Conservation (phyloP, 2,329 filamentous ascomycete genomes). For the Colletotrichum graminicola region DNA sequence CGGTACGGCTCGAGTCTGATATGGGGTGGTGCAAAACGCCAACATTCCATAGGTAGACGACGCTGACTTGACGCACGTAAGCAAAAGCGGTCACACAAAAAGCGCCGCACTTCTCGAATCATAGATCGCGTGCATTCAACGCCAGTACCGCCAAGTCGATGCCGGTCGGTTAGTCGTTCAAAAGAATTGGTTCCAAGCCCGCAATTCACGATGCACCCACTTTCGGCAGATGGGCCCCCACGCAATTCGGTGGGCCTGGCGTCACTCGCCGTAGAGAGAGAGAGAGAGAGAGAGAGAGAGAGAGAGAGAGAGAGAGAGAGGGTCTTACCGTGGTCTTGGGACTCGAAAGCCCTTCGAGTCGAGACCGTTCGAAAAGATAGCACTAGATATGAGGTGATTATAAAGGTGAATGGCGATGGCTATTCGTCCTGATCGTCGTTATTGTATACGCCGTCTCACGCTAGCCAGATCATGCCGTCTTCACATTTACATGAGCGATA, state of each 20-base stretch:
- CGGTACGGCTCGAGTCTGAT: not conserved
- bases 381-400: constrained; percentile 23
- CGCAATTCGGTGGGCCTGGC: not conserved
- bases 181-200: constrained; percentile 3
- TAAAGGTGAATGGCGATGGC: constrained; percentile 11
- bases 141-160: constrained; percentile 14
- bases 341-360: not conserved
- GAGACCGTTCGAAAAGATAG: constrained; percentile 1
- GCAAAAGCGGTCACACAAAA: not conserved
- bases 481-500: not conserved
- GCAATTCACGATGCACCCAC: constrained; percentile 6
- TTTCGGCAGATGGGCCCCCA: constrained; percentile 24
- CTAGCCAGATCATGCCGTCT: not conserved
- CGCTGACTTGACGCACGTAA: not conserved
- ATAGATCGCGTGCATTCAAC: not conserved
- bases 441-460: constrained; percentile 2
- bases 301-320: not conserved
- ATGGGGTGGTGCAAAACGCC: not conserved
- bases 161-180: not conserved
- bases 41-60: not conserved
- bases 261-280: constrained; percentile 9
- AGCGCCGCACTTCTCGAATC: not conserved
- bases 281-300: not conserved
- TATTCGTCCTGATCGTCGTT: constrained; percentile 18
- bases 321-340: constrained; percentile 26